A percentile compares a stretch with the other conserved stretches of the same genome.
phyloP scores from a whole-genome alignment of 2,329 filamentous ascomycete species.

The Beauveria varroae region DNA sequence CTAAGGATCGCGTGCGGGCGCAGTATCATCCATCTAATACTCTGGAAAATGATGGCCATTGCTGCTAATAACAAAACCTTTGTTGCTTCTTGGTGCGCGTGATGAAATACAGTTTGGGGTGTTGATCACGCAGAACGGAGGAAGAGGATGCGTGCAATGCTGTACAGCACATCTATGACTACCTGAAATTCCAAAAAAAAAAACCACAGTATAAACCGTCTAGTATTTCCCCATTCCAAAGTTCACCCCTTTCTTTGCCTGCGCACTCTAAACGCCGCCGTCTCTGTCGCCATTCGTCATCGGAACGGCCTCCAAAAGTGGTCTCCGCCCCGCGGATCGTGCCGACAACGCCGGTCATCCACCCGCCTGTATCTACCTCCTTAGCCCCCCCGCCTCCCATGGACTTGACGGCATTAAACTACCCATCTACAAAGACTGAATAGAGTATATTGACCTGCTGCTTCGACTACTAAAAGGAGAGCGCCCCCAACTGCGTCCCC shows the following conservation, averaged over 20 bases:
- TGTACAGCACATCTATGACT: neutral
- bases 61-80: too few species aligned
- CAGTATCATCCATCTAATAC: too few species aligned
- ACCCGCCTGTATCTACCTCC: too few species aligned
- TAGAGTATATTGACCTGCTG: too few species aligned
- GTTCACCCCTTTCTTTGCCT: neutral
- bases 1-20: too few species aligned
- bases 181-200: neutral
- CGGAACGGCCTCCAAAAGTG: constrained; percentile 8
- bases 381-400: too few species aligned
- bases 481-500: neutral
- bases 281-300: neutral
- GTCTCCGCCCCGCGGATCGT: neutral
- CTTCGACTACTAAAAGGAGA: too few species aligned
- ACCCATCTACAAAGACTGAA: neutral
- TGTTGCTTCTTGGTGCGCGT: too few species aligned
- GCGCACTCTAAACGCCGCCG: neutral
- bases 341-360: neutral
- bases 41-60: too few species aligned
- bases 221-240: neutral
- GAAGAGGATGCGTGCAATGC: neutral
- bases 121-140: too few species aligned
- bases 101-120: too few species aligned
- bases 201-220: neutral
- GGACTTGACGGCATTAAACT: too few species aligned